These are phyloP conservation scores for Fragaria vesca DNA, from an alignment of 306 rosid species.

Conservation along the genomic window DNA sequence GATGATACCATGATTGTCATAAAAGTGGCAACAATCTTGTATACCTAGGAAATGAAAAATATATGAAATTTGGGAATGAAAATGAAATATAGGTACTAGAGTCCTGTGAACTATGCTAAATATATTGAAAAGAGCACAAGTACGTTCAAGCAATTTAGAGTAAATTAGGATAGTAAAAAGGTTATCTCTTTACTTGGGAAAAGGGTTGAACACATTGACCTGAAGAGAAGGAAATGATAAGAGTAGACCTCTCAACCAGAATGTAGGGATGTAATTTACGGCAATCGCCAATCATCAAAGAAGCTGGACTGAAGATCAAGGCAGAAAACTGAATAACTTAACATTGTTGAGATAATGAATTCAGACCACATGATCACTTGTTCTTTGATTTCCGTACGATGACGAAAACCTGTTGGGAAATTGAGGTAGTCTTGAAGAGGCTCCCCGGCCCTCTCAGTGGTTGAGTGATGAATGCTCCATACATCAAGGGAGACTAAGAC, in stretches of 20 bases:
- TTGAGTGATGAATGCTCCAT: slow-evolving; percentile 6
- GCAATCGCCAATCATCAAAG: background rate
- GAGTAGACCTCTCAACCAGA: background rate
- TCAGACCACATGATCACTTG: background rate
- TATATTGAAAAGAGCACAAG: background rate
- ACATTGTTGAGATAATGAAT: background rate
- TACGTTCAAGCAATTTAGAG: background rate
- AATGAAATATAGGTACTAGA: background rate
- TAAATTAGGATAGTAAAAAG: background rate
- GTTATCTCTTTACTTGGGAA: background rate
- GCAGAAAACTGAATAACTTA: background rate
- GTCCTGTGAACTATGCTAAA: background rate
- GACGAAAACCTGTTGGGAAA: background rate
- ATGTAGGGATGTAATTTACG: background rate
- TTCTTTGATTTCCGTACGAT: background rate
- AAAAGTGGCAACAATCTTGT: background rate
- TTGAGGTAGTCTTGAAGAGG: background rate
- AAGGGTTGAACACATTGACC: background rate
- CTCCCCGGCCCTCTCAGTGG: background rate
- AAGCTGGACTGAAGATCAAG: background rate
- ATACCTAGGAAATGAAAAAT: background rate
- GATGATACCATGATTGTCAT: background rate
- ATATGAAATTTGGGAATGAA: background rate
- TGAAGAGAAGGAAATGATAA: background rate
- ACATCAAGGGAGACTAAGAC: background rate